Evolutionary conservation across 495 filamentous ascomycete genomes (phyloP).

Genomic region (Trichoderma erinaceum): DNA sequence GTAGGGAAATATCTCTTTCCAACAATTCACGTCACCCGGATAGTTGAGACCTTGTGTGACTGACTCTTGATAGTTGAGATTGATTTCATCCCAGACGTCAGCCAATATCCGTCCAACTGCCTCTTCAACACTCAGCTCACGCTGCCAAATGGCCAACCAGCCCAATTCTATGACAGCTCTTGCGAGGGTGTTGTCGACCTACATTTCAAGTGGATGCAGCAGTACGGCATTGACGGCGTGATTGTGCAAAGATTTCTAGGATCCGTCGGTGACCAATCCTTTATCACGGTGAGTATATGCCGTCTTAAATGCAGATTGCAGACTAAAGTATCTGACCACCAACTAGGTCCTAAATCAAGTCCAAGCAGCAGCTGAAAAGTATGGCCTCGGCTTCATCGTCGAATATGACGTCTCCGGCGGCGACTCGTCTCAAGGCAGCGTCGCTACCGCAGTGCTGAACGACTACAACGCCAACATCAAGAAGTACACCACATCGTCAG

Average conservation of each 20-base stretch:
- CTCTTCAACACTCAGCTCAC: conserved; percentile 29
- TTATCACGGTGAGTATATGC: conserved; percentile 21
- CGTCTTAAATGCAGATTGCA: background rate
- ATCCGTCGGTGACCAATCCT: conserved; percentile 25
- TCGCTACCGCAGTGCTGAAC: conserved; percentile 21
- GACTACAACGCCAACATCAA: conserved; percentile 23
- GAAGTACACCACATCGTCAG: conserved; percentile 24
- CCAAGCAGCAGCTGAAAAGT: conserved; percentile 27
- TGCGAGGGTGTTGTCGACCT: conserved; percentile 30
- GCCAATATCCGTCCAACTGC: conserved; percentile 28
- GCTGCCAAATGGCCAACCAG: conserved; percentile 20
- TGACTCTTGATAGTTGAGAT: conserved; percentile 23
- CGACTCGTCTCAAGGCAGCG: conserved; percentile 20
- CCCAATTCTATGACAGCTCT: conserved; percentile 29
- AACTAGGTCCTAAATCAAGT: conserved; percentile 24
- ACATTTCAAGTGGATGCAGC: conserved; percentile 30
- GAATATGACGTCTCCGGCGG: conserved; percentile 30
- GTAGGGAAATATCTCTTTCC: background rate
- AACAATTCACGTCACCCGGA: background rate
- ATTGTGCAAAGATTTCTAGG: conserved; percentile 29
- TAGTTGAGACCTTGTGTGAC: background rate
- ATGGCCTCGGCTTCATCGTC: conserved; percentile 28
- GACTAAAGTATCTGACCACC: conserved; percentile 13
- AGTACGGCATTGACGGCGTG: conserved; percentile 29
- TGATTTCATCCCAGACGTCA: conserved; percentile 29